Percentiles rank a stretch among this genome's conserved stretches.
These are phyloP conservation scores for Fallopia convolvulus DNA, from an alignment of 148 eudicot genomes.

Conservation along the genomic window DNA sequence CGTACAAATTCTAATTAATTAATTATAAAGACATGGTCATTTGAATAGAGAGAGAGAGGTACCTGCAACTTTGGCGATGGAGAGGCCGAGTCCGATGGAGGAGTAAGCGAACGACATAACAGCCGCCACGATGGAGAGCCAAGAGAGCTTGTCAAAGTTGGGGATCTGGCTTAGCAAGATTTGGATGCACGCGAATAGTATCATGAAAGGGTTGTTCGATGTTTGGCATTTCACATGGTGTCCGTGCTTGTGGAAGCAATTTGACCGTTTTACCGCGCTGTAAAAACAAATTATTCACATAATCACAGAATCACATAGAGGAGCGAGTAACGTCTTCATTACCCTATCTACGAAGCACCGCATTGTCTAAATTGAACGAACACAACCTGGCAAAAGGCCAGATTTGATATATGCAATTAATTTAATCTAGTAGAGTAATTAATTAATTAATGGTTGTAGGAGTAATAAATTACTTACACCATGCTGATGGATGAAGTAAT, in stretches of 20 bases:
- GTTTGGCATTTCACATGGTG: conserved; percentile 40
- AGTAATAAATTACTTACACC: conserved; percentile 42
- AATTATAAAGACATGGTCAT: too few species aligned
- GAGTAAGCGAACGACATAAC: conserved; percentile 90
- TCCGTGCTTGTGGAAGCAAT: conserved; percentile 72
- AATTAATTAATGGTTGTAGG: too few species aligned
- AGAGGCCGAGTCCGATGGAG: conserved; percentile 77
- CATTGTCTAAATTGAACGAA: too few species aligned
- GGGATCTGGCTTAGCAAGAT: conserved; percentile 82
- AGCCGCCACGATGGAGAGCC: conserved; percentile 88
- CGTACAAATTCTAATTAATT: too few species aligned
- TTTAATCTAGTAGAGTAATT: too few species aligned
- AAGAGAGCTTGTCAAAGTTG: conserved; percentile 70
- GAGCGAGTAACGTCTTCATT: too few species aligned
- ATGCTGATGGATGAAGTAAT: conserved; percentile 94
- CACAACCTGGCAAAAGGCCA: too few species aligned
- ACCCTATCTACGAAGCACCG: too few species aligned
- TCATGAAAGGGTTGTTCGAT: conserved; percentile 66
- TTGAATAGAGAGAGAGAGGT: background rate
- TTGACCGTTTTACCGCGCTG: conserved; percentile 81
- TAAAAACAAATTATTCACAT: background rate
- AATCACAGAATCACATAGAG: too few species aligned
- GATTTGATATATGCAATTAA: too few species aligned
- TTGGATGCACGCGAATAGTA: conserved; percentile 57
- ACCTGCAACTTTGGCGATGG: conserved; percentile 79